phyloP scores from a whole-genome alignment of 2,329 filamentous ascomycete species.

The Penicillium sp. region DNA sequence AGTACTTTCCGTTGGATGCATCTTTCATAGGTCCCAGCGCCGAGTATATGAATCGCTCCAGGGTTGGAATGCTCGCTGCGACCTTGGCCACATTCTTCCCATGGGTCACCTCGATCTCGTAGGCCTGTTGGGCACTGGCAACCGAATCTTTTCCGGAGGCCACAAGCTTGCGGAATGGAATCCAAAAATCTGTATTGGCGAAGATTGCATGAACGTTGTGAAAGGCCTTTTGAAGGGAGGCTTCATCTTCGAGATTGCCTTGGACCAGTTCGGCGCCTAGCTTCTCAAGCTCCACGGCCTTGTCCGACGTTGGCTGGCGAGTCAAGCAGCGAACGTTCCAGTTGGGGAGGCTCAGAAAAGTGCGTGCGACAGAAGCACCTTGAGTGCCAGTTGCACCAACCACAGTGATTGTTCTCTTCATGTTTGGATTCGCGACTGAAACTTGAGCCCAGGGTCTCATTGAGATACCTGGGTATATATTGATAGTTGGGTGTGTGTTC shows the following conservation, averaged over 20 bases:
- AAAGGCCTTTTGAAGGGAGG: constrained; percentile 36
- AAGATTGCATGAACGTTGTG: constrained; percentile 57
- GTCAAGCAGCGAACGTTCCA: constrained; percentile 41
- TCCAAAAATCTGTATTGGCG: constrained; percentile 61
- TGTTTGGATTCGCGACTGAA: background rate
- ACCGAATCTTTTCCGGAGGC: constrained; percentile 22
- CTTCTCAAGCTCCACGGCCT: constrained; percentile 24
- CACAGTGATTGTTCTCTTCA: constrained; percentile 45
- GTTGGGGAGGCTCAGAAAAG: constrained; percentile 28
- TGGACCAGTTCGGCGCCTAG: constrained; percentile 35
- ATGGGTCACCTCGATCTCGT: constrained; percentile 55
- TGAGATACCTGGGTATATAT: too few species aligned
- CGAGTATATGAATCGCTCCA: constrained; percentile 57
- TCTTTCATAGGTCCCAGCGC: constrained; percentile 55
- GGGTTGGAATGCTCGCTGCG: constrained; percentile 47
- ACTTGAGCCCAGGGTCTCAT: background rate
- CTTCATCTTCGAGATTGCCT: constrained; percentile 33
- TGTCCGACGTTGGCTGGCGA: constrained; percentile 29
- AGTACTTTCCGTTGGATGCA: constrained; percentile 52
- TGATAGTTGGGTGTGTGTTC: too few species aligned
- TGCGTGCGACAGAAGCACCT: constrained; percentile 33
- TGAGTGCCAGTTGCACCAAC: constrained; percentile 43
- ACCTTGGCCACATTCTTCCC: constrained; percentile 62
- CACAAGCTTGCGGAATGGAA: constrained; percentile 47
- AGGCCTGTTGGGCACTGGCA: constrained; percentile 34